Base-by-base conservation (phyloP, 2,329 filamentous ascomycete species). In the Neonectria faginata region DNA sequence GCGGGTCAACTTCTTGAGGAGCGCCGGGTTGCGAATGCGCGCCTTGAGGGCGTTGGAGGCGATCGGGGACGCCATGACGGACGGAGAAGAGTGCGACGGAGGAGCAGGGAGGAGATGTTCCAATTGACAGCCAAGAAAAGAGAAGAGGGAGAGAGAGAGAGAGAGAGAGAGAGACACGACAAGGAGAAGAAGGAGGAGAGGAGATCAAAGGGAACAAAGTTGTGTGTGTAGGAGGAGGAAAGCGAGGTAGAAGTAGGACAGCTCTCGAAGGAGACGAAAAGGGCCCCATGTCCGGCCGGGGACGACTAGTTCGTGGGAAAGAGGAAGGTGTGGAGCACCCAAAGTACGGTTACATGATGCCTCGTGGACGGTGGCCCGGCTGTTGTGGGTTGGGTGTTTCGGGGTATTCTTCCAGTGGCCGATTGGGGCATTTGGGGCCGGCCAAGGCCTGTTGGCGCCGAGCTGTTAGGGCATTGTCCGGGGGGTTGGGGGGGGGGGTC, bases 1-100 rank as follows among this genome's bases (percentile, higher is more conserved):
- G 73, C 89, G 89, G 73, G 90, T 89, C 64, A 97, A 84, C 85
- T 95, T 97, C 74, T 89, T 90, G 61, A 97, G 85, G 79, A 95
- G 89, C 45, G 91, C 91, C 22, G 93, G 90, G 69, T 92, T 88
- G 72, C 89, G 84, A 67, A 96, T 85, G 72, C 93, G 91, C 74
- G 89, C 88, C 83, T 90, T 92, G 75, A 97, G 84, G 64, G 92
- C 87, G 56, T 91, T 90, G 53, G 92, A 93, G 67, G 90, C 91
- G 69, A 86, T 76, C 41, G 81, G 80, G 45, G 83, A 82, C 64
- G 84, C 82, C 83, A 86, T 86, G 58, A 55, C 67, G 62, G 58
- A 55, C 67, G 62, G 5, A 39, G 36, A 39, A 39, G 45, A 64
- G 67, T 57, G 33, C 55, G 57, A 53, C 36, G 45, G 65, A 67